Evolutionary conservation across 2,329 filamentous ascomycete species (phyloP).

Genomic region (Scolecobasidium constrictum): DNA sequence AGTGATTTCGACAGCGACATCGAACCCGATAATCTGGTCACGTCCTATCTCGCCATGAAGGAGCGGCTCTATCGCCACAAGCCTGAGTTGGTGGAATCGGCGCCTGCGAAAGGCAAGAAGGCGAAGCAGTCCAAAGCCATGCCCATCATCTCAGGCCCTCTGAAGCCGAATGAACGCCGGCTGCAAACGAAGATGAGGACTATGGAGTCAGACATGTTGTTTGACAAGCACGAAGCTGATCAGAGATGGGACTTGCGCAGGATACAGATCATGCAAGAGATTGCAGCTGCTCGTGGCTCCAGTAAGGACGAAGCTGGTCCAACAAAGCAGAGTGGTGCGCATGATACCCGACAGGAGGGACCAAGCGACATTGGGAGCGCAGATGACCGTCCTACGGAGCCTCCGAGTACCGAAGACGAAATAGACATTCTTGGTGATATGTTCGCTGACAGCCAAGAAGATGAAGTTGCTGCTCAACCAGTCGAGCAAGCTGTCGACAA

Average conservation of each 20-base stretch:
- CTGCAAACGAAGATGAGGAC: constrained; percentile 62
- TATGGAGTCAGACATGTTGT: constrained; percentile 55
- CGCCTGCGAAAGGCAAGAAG: constrained; percentile 20
- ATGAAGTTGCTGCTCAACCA: constrained; percentile 17
- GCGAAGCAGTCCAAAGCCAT: constrained; percentile 13
- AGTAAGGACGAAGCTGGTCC: neutral
- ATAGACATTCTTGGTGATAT: constrained; percentile 10
- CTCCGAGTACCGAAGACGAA: constrained; percentile 1
- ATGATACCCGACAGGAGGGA: neutral
- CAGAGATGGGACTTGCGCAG: constrained; percentile 26
- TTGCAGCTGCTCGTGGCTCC: constrained; percentile 16
- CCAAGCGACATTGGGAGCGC: neutral
- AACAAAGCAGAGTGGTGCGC: neutral
- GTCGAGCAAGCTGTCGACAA: constrained; percentile 9
- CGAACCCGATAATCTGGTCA: constrained; percentile 44
- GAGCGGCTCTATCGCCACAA: constrained; percentile 37
- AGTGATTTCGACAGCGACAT: constrained; percentile 40
- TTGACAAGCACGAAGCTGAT: constrained; percentile 37
- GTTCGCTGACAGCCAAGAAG: constrained; percentile 24
- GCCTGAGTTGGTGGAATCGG: constrained; percentile 49
- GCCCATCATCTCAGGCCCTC: constrained; percentile 14
- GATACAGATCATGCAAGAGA: constrained; percentile 11
- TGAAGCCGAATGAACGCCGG: constrained; percentile 45
- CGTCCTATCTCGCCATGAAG: constrained; percentile 68
- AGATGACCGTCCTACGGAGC: neutral